Evolutionary conservation across 78 protist genomes (phyloP).

Genomic region (Speleostelium caveatum): DNA sequence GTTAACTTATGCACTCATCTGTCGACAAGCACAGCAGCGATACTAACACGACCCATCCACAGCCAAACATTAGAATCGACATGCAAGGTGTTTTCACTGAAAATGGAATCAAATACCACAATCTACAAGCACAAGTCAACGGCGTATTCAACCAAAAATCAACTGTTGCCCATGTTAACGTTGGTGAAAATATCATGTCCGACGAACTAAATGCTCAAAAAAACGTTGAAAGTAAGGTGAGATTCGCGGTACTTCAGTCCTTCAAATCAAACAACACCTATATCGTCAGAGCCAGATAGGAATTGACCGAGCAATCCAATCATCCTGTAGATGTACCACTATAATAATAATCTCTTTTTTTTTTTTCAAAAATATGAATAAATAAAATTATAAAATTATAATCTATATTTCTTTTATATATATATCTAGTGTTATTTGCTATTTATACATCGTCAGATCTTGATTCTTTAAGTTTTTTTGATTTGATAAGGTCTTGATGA

Average conservation of each 20-base stretch:
- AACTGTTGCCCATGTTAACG: slow-evolving; percentile 10
- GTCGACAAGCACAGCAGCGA: no score
- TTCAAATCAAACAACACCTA: background rate
- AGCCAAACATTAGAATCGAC: background rate
- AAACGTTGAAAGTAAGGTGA: slow-evolving; percentile 11
- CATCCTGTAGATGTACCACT: no score
- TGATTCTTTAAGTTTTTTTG: background rate
- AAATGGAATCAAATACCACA: background rate
- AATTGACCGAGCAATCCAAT: no score
- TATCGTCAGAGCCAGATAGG: no score
- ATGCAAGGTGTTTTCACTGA: slow-evolving; percentile 12
- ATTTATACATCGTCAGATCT: background rate
- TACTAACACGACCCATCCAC: no score
- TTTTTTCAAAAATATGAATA: no score
- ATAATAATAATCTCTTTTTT: no score
- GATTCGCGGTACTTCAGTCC: background rate
- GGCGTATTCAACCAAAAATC: background rate
- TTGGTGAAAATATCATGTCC: slow-evolving; percentile 6
- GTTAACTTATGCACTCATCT: no score
- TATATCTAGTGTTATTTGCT: no score
- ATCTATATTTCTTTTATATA: no score
- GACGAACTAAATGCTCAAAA: background rate
- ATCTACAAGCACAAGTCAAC: slow-evolving; percentile 9
- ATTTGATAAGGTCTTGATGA: background rate
- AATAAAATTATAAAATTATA: no score